phyloP scores from a whole-genome alignment of 192 early-diverging fungal species.

The Backusella tuberculispora region DNA sequence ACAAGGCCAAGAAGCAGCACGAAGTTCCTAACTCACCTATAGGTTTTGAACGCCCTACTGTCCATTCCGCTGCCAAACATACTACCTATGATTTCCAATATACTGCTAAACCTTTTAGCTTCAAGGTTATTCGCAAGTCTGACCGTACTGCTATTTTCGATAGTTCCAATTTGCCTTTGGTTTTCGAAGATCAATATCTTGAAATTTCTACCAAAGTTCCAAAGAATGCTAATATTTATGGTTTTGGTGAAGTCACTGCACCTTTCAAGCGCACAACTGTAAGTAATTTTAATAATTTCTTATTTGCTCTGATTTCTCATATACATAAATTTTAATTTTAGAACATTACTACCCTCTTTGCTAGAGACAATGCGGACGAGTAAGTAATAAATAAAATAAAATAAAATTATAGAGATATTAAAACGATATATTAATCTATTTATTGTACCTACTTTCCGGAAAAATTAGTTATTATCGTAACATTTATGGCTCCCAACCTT shows the following conservation, averaged over 20 bases:
- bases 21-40: conserved; percentile 31
- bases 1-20: conserved; percentile 22
- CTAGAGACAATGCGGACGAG: conserved; percentile 18
- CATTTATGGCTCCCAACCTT: conserved; percentile 66
- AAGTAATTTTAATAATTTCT: background rate
- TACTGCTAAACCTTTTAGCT: conserved; percentile 46
- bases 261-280: conserved; percentile 53
- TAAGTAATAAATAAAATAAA: background rate
- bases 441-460: no score
- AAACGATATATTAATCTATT: no score
- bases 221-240: conserved; percentile 64
- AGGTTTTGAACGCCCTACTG: conserved; percentile 26
- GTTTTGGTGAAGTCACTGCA: conserved; percentile 65
- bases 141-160: conserved; percentile 48
- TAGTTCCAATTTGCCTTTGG: conserved; percentile 46
- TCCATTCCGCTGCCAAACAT: conserved; percentile 7
- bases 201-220: conserved; percentile 63
- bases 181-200: conserved; percentile 70
- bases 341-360: conserved; percentile 12
- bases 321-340: background rate
- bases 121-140: conserved; percentile 43
- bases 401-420: no score
- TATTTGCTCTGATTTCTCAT: no score
- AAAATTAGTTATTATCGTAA: conserved; percentile 37
- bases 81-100: conserved; percentile 32